phyloP scores from a whole-genome alignment of 352 stramenopile species.

The Phytophthora fragariaefolia region DNA sequence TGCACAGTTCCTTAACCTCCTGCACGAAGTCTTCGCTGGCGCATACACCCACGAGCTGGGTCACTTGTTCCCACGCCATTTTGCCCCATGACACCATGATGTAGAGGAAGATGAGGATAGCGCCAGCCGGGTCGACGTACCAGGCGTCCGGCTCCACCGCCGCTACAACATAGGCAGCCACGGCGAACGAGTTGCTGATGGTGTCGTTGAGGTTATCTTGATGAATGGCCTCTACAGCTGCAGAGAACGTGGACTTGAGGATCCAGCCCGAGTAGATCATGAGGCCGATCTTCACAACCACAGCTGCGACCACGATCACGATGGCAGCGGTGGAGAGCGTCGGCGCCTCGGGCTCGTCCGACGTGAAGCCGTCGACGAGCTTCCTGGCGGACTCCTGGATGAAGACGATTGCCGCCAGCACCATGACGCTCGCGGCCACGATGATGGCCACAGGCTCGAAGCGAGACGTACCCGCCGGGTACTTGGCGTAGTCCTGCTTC shows the following conservation, averaged over 20 bases:
- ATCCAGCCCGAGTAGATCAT: slow-evolving; percentile 73
- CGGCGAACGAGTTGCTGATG: slow-evolving; percentile 91
- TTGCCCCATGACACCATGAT: slow-evolving; percentile 93
- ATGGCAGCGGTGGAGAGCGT: slow-evolving; percentile 88
- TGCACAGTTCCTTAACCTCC: slow-evolving; percentile 83
- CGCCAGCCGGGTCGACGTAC: slow-evolving; percentile 92
- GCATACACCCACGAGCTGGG: slow-evolving; percentile 73
- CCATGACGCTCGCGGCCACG: slow-evolving; percentile 92
- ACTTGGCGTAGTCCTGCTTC: slow-evolving; percentile 88
- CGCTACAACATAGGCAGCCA: slow-evolving; percentile 72
- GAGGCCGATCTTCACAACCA: slow-evolving; percentile 76
- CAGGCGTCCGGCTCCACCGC: slow-evolving; percentile 62
- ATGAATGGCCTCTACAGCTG: slow-evolving; percentile 63
- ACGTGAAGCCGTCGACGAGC: slow-evolving; percentile 48
- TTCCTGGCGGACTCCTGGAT: slow-evolving; percentile 66
- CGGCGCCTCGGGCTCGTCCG: slow-evolving; percentile 75
- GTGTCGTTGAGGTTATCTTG: slow-evolving; percentile 97
- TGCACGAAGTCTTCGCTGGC: slow-evolving; percentile 91
- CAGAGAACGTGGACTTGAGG: slow-evolving; percentile 57
- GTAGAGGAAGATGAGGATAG: slow-evolving; percentile 93
- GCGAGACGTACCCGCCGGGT: slow-evolving; percentile 89
- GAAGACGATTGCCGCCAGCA: slow-evolving; percentile 89
- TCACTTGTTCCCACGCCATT: slow-evolving; percentile 93
- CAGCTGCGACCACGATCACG: slow-evolving; percentile 72
- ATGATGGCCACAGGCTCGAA: slow-evolving; percentile 95